phyloP scores from a whole-genome alignment of 2,329 filamentous ascomycete species.

The Aspergillus intermedius region DNA sequence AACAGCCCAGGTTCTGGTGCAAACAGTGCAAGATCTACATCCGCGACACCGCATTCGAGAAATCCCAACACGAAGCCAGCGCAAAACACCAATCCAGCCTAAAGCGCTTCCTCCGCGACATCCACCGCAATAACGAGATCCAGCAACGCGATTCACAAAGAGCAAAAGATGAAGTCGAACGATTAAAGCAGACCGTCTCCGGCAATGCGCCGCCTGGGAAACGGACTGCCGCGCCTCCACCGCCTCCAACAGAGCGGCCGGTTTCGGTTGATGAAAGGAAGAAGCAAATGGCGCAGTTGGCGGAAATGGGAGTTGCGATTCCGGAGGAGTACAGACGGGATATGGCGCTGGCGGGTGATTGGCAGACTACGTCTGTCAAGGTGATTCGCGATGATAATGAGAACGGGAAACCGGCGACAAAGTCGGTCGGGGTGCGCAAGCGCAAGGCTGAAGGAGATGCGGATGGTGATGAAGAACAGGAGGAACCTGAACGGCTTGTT shows the following conservation, averaged over 20 bases:
- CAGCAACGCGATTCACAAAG: slow-evolving; percentile 74
- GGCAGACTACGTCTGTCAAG: slow-evolving; percentile 61
- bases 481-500: slow-evolving; percentile 24
- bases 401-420: slow-evolving; percentile 25
- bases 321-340: slow-evolving; percentile 71
- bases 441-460: slow-evolving; percentile 36
- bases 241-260: slow-evolving; percentile 27
- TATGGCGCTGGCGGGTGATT: slow-evolving; percentile 83
- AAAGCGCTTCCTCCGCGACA: slow-evolving; percentile 80
- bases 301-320: slow-evolving; percentile 76
- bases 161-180: slow-evolving; percentile 76
- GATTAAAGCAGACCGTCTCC: slow-evolving; percentile 70
- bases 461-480: slow-evolving; percentile 28
- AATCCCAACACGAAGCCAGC: slow-evolving; percentile 81
- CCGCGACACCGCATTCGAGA: slow-evolving; percentile 85
- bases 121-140: slow-evolving; percentile 77
- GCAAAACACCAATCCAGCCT: slow-evolving; percentile 76
- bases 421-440: slow-evolving; percentile 40
- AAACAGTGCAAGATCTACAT: slow-evolving; percentile 91
- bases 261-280: slow-evolving; percentile 63
- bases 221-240: slow-evolving; percentile 25
- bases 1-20: slow-evolving; percentile 85
- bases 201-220: slow-evolving; percentile 27
- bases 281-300: slow-evolving; percentile 78
- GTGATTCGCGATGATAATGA: slow-evolving; percentile 31